Percentiles rank a stretch among this genome's conserved stretches.
Evolutionary conservation across 1,284 basidiomycete genomes (phyloP).

Genomic region (Pterulicium gracile): DNA sequence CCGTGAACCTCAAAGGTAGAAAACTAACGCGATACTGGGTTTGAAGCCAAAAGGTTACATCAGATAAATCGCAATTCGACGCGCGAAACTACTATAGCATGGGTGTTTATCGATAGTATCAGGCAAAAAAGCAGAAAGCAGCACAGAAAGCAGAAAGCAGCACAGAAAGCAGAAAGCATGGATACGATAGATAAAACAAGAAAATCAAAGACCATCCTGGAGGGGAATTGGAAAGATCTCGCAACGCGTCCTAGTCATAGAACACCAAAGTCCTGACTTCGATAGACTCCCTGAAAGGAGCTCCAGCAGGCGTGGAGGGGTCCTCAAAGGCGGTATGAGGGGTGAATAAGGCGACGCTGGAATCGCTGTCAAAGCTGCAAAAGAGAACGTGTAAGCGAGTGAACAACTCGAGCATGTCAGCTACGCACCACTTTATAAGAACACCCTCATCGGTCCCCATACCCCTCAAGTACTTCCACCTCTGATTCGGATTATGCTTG

Average conservation of each 20-base stretch:
- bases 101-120: no score
- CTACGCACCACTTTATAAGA: conserved; percentile 36
- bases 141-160: conserved; percentile 11
- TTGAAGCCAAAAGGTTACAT: no score
- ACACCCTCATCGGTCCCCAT: conserved; percentile 34
- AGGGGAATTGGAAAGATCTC: no score
- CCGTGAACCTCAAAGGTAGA: no score
- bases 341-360: conserved; percentile 16
- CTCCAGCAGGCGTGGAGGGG: conserved; percentile 17
- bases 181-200: no score
- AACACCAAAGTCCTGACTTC: no score
- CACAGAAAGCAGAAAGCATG: conserved; percentile 5
- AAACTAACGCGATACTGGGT: no score
- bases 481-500: conserved; percentile 24
- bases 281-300: conserved; percentile 18
- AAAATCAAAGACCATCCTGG: no score
- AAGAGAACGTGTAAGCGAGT: conserved; percentile 8
- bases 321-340: conserved; percentile 20
- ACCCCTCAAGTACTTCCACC: conserved; percentile 35
- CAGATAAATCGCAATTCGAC: no score
- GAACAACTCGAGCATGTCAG: conserved; percentile 28
- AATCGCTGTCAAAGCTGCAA: conserved; percentile 12
- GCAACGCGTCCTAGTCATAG: no score
- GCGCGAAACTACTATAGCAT: no score
- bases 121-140: no score